Evolutionary conservation across 106 monocot species (phyloP).

Genomic region (Gastrodia elata): DNA sequence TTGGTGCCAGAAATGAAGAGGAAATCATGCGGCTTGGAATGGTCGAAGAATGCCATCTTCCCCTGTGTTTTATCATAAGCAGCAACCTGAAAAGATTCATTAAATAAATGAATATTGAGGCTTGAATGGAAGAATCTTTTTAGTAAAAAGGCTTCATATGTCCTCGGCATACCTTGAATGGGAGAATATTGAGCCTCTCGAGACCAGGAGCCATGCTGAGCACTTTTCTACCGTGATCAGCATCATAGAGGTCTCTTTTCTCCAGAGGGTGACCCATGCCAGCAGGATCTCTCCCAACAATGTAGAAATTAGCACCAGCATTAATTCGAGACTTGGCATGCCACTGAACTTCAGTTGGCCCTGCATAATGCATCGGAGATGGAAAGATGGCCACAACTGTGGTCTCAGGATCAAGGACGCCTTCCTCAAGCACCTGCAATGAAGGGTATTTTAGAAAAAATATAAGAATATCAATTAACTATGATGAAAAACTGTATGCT

Average conservation of each 20-base stretch:
- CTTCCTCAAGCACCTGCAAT: slow-evolving; percentile 80
- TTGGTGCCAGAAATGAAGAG: slow-evolving; percentile 96
- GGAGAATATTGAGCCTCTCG: slow-evolving; percentile 84
- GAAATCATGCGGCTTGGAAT: slow-evolving; percentile 89
- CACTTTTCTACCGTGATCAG: slow-evolving; percentile 92
- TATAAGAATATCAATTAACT: too few species aligned
- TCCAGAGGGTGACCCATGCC: slow-evolving; percentile 81
- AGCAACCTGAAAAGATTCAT: slow-evolving; percentile 53
- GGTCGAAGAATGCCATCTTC: slow-evolving; percentile 97
- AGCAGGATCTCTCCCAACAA: slow-evolving; percentile 94
- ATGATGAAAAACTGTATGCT: too few species aligned
- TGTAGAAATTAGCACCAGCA: slow-evolving; percentile 95
- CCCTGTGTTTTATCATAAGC: slow-evolving; percentile 81
- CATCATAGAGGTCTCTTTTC: slow-evolving; percentile 87
- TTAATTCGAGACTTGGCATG: slow-evolving; percentile 89
- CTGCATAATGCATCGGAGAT: slow-evolving; percentile 96
- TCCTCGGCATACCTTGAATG: slow-evolving; percentile 78
- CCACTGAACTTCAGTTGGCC: slow-evolving; percentile 97
- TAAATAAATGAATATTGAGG: neutral
- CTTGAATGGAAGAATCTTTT: neutral
- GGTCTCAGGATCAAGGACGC: slow-evolving; percentile 82
- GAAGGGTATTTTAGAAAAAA: neutral
- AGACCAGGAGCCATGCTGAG: slow-evolving; percentile 91
- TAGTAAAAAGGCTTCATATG: neutral
- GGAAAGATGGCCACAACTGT: slow-evolving; percentile 92